Conservation (phyloP, 345 rosid species). For the Acer yangbiense region DNA sequence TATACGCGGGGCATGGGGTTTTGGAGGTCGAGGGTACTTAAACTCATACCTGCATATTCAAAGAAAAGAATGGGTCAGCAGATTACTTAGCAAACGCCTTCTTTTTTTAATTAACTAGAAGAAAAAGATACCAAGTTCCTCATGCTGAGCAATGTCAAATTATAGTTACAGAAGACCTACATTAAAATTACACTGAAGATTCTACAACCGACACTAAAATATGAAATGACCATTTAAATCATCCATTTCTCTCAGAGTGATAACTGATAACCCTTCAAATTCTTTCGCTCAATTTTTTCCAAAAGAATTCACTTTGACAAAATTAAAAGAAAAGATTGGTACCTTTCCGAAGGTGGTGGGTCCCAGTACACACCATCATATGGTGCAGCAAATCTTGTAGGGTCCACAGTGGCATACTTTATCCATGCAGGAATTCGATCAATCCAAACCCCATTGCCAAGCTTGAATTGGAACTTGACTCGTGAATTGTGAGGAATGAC, state of each 20-base stretch:
- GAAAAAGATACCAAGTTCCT: conserved; percentile 1
- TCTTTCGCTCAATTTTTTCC: conserved; percentile 2
- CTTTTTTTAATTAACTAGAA: conserved; percentile 11
- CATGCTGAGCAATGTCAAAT: not conserved
- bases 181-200: not conserved
- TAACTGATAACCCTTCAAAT: not conserved
- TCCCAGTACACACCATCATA: conserved; percentile 86
- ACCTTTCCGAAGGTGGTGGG: conserved; percentile 72
- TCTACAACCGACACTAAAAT: not conserved
- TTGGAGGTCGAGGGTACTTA: conserved; percentile 61
- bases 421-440: conserved; percentile 87
- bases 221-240: not conserved
- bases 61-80: conserved; percentile 16
- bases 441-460: conserved; percentile 55
- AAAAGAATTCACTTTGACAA: conserved; percentile 1
- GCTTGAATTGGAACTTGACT: conserved; percentile 73
- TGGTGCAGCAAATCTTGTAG: conserved; percentile 63
- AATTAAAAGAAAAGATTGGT: conserved; percentile 4
- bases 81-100: conserved; percentile 3
- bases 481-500: conserved; percentile 75
- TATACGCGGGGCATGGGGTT: conserved; percentile 65
- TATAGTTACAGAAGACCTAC: not conserved
- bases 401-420: conserved; percentile 67
- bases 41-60: conserved; percentile 57
- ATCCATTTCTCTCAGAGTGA: not conserved